Percentiles rank a stretch among this genome's conserved stretches.
Evolutionary conservation across 2,329 filamentous ascomycete genomes (phyloP).

Genomic region (Neonectria magnoliae): DNA sequence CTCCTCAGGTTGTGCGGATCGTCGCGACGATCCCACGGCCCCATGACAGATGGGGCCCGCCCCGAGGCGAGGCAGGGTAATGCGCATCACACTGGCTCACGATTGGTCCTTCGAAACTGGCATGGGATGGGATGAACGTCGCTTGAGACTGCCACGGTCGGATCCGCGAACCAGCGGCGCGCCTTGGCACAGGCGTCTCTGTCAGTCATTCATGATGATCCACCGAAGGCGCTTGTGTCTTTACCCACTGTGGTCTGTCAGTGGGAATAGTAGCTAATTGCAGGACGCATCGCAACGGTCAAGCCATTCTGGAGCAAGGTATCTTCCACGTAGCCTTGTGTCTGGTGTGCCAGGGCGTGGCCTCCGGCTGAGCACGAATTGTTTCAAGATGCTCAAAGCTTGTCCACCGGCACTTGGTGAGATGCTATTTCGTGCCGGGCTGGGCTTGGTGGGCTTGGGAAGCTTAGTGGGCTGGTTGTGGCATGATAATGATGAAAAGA

Average conservation of each 20-base stretch:
- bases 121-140: conserved; percentile 28
- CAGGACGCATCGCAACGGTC: conserved; percentile 23
- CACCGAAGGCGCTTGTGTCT: background rate
- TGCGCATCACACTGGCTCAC: conserved; percentile 25
- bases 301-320: conserved; percentile 21
- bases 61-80: conserved; percentile 32
- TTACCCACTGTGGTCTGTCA: background rate
- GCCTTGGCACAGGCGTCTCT: conserved; percentile 1
- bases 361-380: conserved; percentile 18
- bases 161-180: background rate
- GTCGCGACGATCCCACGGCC: conserved; percentile 41
- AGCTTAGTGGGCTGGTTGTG: background rate
- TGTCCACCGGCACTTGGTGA: conserved; percentile 3
- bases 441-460: background rate
- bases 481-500: conserved; percentile 7
- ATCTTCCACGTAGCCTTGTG: conserved; percentile 30
- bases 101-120: conserved; percentile 34
- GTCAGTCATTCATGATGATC: background rate
- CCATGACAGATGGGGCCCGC: conserved; percentile 40
- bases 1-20: conserved; percentile 43
- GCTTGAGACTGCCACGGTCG: conserved; percentile 4
- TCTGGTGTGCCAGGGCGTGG: conserved; percentile 35
- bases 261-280: conserved; percentile 12
- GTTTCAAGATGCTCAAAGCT: conserved; percentile 18
- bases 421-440: background rate